Evolutionary conservation across 2,329 filamentous ascomycete genomes (phyloP).

Genomic region (Pseudopithomyces chartarum): DNA sequence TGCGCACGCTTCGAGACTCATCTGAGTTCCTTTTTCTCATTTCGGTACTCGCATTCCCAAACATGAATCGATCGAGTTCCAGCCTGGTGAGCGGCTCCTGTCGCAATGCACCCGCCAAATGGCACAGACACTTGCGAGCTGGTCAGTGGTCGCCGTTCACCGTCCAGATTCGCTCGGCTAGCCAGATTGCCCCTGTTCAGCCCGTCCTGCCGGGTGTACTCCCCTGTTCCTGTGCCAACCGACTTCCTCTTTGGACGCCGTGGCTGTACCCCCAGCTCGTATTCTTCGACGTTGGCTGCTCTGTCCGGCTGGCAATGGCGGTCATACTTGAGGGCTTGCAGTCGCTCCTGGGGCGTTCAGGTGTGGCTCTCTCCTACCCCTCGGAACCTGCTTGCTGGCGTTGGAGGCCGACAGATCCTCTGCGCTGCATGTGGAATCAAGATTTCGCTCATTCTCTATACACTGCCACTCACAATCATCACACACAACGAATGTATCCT

Average conservation of each 20-base stretch:
- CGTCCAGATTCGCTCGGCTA: conserved; percentile 13
- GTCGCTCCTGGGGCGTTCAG: conserved; percentile 11
- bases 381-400: conserved; percentile 3
- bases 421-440: neutral
- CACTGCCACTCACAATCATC: neutral
- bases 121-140: conserved; percentile 11
- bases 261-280: conserved; percentile 14
- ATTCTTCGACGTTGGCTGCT: neutral
- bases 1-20: neutral
- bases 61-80: neutral
- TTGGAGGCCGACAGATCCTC: neutral
- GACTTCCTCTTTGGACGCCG: conserved; percentile 11
- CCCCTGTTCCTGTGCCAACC: conserved; percentile 11
- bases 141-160: conserved; percentile 10
- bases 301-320: conserved; percentile 1
- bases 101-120: neutral
- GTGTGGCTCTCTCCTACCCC: conserved; percentile 10
- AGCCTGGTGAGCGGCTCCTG: neutral
- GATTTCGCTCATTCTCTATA: neutral
- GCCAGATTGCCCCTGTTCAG: conserved; percentile 5
- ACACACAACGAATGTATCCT: conserved; percentile 11
- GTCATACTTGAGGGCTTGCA: conserved; percentile 14
- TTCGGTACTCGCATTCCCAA: conserved; percentile 5
- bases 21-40: neutral
- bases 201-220: conserved; percentile 3